phyloP scores from a whole-genome alignment of 2,329 filamentous ascomycete species.

The Tolypocladium sp. region DNA sequence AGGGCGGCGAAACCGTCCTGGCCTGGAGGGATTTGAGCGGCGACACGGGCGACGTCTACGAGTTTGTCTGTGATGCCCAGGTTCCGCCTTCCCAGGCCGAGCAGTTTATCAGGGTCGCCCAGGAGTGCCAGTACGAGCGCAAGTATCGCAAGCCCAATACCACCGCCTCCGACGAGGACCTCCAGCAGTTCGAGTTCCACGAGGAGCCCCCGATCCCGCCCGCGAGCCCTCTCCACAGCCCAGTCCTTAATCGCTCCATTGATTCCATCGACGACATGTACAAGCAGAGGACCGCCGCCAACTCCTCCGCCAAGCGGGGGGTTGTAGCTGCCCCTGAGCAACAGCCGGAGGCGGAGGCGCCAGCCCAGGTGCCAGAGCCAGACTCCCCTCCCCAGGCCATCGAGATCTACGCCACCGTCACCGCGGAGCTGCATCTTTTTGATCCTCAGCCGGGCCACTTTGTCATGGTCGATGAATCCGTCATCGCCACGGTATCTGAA shows the following conservation, averaged over 20 bases:
- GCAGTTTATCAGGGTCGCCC: conserved; percentile 72
- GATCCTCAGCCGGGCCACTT: conserved; percentile 85
- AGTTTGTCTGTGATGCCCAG: conserved; percentile 85
- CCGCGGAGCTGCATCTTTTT: conserved; percentile 84
- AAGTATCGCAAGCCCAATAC: conserved; percentile 78
- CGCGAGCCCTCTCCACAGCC: conserved; percentile 53
- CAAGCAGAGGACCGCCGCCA: conserved; percentile 36
- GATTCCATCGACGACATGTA: conserved; percentile 49
- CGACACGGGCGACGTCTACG: conserved; percentile 89
- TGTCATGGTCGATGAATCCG: conserved; percentile 63
- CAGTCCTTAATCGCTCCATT: conserved; percentile 43
- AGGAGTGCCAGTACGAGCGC: conserved; percentile 95
- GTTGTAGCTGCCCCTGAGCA: conserved; percentile 20
- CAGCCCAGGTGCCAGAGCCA: conserved; percentile 11
- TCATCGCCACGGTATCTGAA: conserved; percentile 75
- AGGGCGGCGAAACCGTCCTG: conserved; percentile 74
- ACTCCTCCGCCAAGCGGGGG: conserved; percentile 36
- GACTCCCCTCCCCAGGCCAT: conserved; percentile 49
- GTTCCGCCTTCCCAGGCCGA: conserved; percentile 62
- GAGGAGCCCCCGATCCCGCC: conserved; percentile 54
- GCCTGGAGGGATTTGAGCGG: conserved; percentile 94
- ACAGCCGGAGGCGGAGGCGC: conserved; percentile 19
- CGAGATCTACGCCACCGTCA: conserved; percentile 66
- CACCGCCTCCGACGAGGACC: conserved; percentile 71
- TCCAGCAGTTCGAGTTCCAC: conserved; percentile 74